Evolutionary conservation across 1,284 basidiomycete genomes (phyloP), one percentile per base, ranked within the genome.

Genomic region (Rhizopogon parksii): DNA sequence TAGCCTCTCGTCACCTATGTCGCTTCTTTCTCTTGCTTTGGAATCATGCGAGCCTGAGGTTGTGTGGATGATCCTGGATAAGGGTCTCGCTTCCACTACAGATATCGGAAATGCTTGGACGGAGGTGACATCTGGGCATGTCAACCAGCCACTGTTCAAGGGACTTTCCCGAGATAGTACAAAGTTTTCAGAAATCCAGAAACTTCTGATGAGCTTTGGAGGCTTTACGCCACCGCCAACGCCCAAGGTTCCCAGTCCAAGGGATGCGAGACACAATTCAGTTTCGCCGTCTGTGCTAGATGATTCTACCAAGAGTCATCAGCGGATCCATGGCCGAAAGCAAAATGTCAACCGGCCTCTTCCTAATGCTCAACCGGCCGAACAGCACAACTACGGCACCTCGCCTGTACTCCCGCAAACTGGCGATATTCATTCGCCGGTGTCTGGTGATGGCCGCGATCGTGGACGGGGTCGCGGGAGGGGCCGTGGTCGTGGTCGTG

Each of bases 31-130:
- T n/a, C 65, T 85, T 50, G 80, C 84, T 27, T 47, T 85, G 27
- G 69, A 77, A 53, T 80, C 82, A 14, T 64, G 68, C 46, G 74
- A 80, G 57, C 83, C 82, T 8, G 79, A 85, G 56, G 68, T 78
- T 32, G 75, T 83, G 19, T 82, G 77, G 77, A 69, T 77, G 66
- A 67, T 85, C 47, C 74, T 86, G 25, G 76, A 83, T 46, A 79
- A 75, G 47, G 69, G 68, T n/a, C 68, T 85, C 27, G 74, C 76
- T 24, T 73, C 61, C 50, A 56, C 68, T 39, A 62, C 73, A 19
- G 78, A 82, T 32, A 75, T 82, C 51, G 67, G 67, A 49, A 65
- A 72, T 36, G 72, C 71, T 2, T 82, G 78, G 80, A 60, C 66
- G n/a, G 71, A 68, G 59, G 64, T 77, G 17, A 76, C 70, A 6